Percentiles rank a stretch among this genome's conserved stretches.
Conservation (phyloP, 2,329 filamentous ascomycete species). For the Domatiomyces globalis region DNA sequence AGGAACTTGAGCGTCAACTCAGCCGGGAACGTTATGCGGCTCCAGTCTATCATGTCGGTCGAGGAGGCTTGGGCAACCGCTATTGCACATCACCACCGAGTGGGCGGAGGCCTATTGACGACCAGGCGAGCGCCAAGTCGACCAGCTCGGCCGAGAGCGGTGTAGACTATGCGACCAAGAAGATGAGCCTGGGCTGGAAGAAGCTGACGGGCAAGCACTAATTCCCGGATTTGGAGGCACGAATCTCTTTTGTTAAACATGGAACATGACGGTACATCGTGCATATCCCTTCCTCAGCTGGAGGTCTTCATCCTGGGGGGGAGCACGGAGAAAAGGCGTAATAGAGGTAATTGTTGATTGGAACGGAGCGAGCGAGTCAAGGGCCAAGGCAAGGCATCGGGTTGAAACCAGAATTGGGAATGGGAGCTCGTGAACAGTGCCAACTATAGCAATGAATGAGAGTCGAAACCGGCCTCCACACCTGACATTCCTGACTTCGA, state of each 20-base stretch:
- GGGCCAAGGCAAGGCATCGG: background rate
- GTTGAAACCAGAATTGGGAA: too few species aligned
- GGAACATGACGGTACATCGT: background rate
- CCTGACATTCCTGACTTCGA: too few species aligned
- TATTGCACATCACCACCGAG: background rate
- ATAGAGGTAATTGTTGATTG: background rate
- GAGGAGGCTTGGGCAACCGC: slow-evolving; percentile 46
- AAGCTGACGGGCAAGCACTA: slow-evolving; percentile 11
- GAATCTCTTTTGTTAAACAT: background rate
- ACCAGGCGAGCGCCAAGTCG: slow-evolving; percentile 2
- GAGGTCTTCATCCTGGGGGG: background rate
- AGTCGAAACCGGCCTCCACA: too few species aligned
- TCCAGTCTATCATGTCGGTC: slow-evolving; percentile 50
- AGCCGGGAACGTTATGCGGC: slow-evolving; percentile 38
- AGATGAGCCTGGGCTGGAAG: slow-evolving; percentile 16
- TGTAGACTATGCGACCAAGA: slow-evolving; percentile 15
- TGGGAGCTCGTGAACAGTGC: too few species aligned
- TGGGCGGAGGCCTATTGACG: slow-evolving; percentile 5
- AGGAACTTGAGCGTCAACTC: slow-evolving; percentile 47
- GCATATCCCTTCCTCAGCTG: background rate
- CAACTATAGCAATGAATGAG: too few species aligned
- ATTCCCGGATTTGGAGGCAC: background rate
- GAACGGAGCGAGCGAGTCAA: background rate
- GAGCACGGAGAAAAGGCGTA: background rate
- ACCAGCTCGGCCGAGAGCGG: slow-evolving; percentile 13